A percentile compares a stretch with the other conserved stretches of the same genome.
These are phyloP conservation scores for Picochlorum sp. DNA, from an alignment of 139 green algal genomes.

Conservation along the genomic window DNA sequence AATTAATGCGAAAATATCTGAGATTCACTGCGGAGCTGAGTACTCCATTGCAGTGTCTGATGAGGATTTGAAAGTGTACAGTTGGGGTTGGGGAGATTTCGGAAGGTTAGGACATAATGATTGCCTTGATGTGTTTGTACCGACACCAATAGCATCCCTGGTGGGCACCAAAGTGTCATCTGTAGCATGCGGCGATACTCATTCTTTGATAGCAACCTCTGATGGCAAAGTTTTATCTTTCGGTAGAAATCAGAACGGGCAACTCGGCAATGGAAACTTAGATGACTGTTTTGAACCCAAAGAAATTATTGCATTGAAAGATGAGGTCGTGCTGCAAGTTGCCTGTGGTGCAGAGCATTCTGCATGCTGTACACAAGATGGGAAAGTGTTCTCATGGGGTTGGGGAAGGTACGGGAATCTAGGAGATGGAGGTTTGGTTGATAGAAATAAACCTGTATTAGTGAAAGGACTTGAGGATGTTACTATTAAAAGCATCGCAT, in stretches of 20 bases:
- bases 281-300: slow-evolving; percentile 48
- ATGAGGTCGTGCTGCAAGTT: slow-evolving; percentile 28
- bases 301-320: slow-evolving; percentile 38
- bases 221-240: slow-evolving; percentile 59
- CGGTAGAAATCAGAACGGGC: slow-evolving; percentile 66
- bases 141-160: slow-evolving; percentile 54
- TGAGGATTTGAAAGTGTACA: background rate
- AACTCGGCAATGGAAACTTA: slow-evolving; percentile 70
- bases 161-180: slow-evolving; percentile 19
- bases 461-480: slow-evolving; percentile 40
- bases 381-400: slow-evolving; percentile 63
- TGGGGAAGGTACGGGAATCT: slow-evolving; percentile 86
- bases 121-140: slow-evolving; percentile 68
- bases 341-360: slow-evolving; percentile 39
- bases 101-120: slow-evolving; percentile 66
- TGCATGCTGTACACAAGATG: slow-evolving; percentile 65
- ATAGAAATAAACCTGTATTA: slow-evolving; percentile 42
- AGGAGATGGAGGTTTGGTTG: slow-evolving; percentile 49
- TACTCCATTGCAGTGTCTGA: slow-evolving; percentile 61
- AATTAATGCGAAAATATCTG: slow-evolving; percentile 24
- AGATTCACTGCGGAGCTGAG: slow-evolving; percentile 71
- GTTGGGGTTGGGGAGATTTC: slow-evolving; percentile 15
- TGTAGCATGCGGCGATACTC: slow-evolving; percentile 81
- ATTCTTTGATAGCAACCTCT: slow-evolving; percentile 62
- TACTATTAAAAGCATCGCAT: slow-evolving; percentile 36